A percentile compares a stretch with the other conserved stretches of the same genome.
These are phyloP conservation scores for Pseudocercospora fuligena DNA, from an alignment of 2,329 filamentous ascomycete species.

Conservation along the genomic window DNA sequence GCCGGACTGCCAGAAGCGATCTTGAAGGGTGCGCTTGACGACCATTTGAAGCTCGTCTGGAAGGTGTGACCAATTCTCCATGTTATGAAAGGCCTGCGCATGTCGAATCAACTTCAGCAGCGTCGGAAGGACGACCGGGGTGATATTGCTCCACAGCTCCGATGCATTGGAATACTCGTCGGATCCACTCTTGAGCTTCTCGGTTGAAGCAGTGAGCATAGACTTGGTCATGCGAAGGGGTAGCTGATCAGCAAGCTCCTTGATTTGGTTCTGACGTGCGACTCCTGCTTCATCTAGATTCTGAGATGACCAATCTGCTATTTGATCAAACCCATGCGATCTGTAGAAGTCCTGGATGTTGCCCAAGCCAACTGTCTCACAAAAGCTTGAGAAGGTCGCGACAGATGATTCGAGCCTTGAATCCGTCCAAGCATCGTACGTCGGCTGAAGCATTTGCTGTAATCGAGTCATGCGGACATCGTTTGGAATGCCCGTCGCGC, in stretches of 20 bases:
- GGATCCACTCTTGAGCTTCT: slow-evolving; percentile 78
- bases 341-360: slow-evolving; percentile 81
- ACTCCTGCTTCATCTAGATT: slow-evolving; percentile 79
- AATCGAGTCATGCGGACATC: slow-evolving; percentile 73
- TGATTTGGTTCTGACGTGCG: slow-evolving; percentile 76
- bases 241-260: slow-evolving; percentile 73
- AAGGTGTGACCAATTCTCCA: slow-evolving; percentile 78
- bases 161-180: slow-evolving; percentile 76
- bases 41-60: slow-evolving; percentile 76
- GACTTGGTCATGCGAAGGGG: slow-evolving; percentile 88
- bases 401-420: slow-evolving; percentile 70
- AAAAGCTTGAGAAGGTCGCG: slow-evolving; percentile 79
- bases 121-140: slow-evolving; percentile 82
- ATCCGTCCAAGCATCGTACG: slow-evolving; percentile 79
- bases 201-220: slow-evolving; percentile 88
- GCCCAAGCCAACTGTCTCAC: slow-evolving; percentile 75
- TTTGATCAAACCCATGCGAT: slow-evolving; percentile 71
- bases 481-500: slow-evolving; percentile 74
- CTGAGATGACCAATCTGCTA: slow-evolving; percentile 81
- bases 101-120: slow-evolving; percentile 84
- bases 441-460: slow-evolving; percentile 77
- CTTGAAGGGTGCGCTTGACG: slow-evolving; percentile 82
- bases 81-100: slow-evolving; percentile 89
- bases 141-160: slow-evolving; percentile 81
- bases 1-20: slow-evolving; percentile 97